Conservation (phyloP, 805 yeast genomes). For the Starmerella asiatica region DNA sequence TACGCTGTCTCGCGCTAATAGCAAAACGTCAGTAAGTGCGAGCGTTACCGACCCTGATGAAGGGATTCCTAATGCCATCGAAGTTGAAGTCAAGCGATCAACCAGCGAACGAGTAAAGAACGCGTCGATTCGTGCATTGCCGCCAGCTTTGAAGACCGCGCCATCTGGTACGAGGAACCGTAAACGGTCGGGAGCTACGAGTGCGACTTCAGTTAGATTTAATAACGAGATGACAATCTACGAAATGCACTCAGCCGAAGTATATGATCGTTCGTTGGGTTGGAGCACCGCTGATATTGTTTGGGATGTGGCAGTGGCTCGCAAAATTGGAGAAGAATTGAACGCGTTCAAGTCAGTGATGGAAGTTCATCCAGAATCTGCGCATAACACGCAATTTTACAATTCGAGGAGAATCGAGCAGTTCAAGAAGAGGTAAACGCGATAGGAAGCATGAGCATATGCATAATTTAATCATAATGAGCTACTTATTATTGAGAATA, state of each 20-base stretch:
- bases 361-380: constrained; percentile 70
- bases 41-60: too few relatives aligned
- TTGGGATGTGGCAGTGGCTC: constrained; percentile 67
- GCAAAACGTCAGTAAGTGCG: constrained; percentile 23
- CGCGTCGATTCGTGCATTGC: too few relatives aligned
- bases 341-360: constrained; percentile 65
- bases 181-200: constrained; percentile 7
- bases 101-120: background rate
- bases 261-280: constrained; percentile 88
- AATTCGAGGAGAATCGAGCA: too few relatives aligned
- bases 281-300: constrained; percentile 82
- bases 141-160: constrained; percentile 3
- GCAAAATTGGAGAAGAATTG: constrained; percentile 71
- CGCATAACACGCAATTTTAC: constrained; percentile 72
- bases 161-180: background rate
- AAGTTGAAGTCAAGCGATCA: constrained; percentile 12
- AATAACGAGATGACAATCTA: constrained; percentile 71
- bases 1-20: constrained; percentile 26
- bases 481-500: too few relatives aligned
- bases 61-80: constrained; percentile 24
- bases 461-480: too few relatives aligned
- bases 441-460: too few relatives aligned
- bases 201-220: constrained; percentile 30
- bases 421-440: too few relatives aligned
- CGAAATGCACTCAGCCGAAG: constrained; percentile 70